These are phyloP conservation scores for Malbranchea zuffiana DNA, from an alignment of 2,329 filamentous ascomycete species.

Conservation along the genomic window DNA sequence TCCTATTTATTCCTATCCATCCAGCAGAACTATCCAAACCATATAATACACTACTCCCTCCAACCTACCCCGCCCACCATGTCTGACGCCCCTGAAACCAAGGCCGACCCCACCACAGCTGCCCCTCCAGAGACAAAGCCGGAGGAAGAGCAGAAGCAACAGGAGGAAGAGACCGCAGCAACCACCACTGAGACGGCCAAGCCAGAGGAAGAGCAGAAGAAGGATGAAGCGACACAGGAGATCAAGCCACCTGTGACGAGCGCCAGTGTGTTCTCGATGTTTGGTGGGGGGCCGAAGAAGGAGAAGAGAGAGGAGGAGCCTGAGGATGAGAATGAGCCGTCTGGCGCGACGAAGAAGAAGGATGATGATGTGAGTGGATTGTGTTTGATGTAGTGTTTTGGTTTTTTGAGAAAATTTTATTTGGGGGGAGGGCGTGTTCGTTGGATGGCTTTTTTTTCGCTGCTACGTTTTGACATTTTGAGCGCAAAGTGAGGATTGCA, in stretches of 20 bases:
- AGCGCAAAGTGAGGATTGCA: no score
- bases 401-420: conserved; percentile 1
- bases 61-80: conserved; percentile 20
- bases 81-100: conserved; percentile 35
- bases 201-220: conserved; percentile 21
- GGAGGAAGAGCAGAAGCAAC: conserved; percentile 6
- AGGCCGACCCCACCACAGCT: conserved; percentile 34
- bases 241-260: conserved; percentile 29
- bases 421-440: not conserved
- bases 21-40: not conserved
- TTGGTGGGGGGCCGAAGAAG: conserved; percentile 94
- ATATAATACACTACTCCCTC: not conserved
- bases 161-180: conserved; percentile 18
- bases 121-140: conserved; percentile 24
- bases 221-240: conserved; percentile 17
- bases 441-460: not conserved
- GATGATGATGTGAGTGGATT: conserved; percentile 42
- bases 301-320: conserved; percentile 73
- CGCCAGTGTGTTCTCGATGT: conserved; percentile 85
- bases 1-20: not conserved
- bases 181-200: conserved; percentile 24
- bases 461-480: no score
- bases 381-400: conserved; percentile 11
- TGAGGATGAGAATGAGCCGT: conserved; percentile 74
- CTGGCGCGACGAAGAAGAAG: conserved; percentile 72